These are phyloP conservation scores for Acanthamoeba culbertsoni DNA, from an alignment of 208 protist genomes.

Conservation along the genomic window DNA sequence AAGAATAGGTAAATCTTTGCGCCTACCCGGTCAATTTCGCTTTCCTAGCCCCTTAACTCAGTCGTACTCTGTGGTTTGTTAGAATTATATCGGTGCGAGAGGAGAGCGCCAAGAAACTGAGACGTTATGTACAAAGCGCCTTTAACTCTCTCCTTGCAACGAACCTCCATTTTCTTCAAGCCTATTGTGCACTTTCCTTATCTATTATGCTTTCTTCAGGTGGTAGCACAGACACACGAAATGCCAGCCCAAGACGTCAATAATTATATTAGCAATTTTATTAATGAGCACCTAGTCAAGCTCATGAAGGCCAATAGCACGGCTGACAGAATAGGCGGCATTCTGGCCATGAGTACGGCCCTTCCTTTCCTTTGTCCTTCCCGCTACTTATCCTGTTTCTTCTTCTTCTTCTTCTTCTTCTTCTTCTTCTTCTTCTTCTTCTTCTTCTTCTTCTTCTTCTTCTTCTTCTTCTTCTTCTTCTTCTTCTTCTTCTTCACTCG, in stretches of 20 bases:
- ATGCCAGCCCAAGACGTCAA: constrained; percentile 76
- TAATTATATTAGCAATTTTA: constrained; percentile 69
- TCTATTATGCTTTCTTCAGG: background rate
- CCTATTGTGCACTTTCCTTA: background rate
- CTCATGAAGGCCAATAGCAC: constrained; percentile 73
- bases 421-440: too few relatives aligned
- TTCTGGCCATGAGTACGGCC: constrained; percentile 78
- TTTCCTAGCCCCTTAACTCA: background rate
- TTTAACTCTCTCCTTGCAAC: background rate
- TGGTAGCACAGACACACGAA: constrained; percentile 66
- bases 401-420: background rate
- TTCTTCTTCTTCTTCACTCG: background rate
- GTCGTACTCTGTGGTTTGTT: background rate
- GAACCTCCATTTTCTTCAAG: background rate
- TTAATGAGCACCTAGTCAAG: constrained; percentile 77
- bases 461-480: too few relatives aligned
- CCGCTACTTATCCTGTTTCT: too few relatives aligned
- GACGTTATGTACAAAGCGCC: background rate
- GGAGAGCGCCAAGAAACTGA: constrained; percentile 16
- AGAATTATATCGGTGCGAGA: background rate
- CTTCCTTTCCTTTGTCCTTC: background rate
- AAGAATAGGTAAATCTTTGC: background rate
- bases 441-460: background rate
- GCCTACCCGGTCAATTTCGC: background rate
- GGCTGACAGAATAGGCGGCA: constrained; percentile 83